phyloP scores from a whole-genome alignment of 192 early-diverging fungal genomes.

The Phlyctochytrium planicorne region DNA sequence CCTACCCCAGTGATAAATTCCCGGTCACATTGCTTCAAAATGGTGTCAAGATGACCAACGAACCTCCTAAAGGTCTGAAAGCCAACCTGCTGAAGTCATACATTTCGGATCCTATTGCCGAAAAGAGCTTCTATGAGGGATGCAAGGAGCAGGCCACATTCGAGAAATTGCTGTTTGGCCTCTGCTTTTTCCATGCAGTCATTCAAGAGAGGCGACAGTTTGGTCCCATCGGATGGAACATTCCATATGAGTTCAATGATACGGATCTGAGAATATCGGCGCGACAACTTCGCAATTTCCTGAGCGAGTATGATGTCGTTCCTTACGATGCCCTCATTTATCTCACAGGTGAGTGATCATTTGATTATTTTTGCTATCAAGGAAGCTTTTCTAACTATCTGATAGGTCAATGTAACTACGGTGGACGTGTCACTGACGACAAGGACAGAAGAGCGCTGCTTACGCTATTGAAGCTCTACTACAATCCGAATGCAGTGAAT shows the following conservation, averaged over 20 bases:
- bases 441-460: slow-evolving; percentile 56
- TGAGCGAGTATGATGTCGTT: slow-evolving; percentile 56
- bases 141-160: slow-evolving; percentile 53
- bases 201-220: slow-evolving; percentile 59
- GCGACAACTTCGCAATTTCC: slow-evolving; percentile 58
- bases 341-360: slow-evolving; percentile 45
- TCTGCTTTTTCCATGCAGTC: slow-evolving; percentile 64
- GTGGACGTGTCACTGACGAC: slow-evolving; percentile 62
- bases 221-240: slow-evolving; percentile 67
- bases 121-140: slow-evolving; percentile 62
- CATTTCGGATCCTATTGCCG: slow-evolving; percentile 54
- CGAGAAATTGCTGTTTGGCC: slow-evolving; percentile 54
- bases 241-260: slow-evolving; percentile 66
- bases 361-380: slow-evolving; percentile 22
- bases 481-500: slow-evolving; percentile 45
- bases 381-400: background rate
- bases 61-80: slow-evolving; percentile 54
- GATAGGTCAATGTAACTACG: slow-evolving; percentile 61
- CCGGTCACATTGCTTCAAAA: slow-evolving; percentile 60
- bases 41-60: slow-evolving; percentile 67
- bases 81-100: slow-evolving; percentile 56
- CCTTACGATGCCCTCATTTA: slow-evolving; percentile 58
- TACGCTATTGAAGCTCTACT: slow-evolving; percentile 45
- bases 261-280: slow-evolving; percentile 63
- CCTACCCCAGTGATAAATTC: slow-evolving; percentile 60